Evolutionary conservation across 2,329 filamentous ascomycete genomes (phyloP).

Genomic region (Colletotrichum agaves): DNA sequence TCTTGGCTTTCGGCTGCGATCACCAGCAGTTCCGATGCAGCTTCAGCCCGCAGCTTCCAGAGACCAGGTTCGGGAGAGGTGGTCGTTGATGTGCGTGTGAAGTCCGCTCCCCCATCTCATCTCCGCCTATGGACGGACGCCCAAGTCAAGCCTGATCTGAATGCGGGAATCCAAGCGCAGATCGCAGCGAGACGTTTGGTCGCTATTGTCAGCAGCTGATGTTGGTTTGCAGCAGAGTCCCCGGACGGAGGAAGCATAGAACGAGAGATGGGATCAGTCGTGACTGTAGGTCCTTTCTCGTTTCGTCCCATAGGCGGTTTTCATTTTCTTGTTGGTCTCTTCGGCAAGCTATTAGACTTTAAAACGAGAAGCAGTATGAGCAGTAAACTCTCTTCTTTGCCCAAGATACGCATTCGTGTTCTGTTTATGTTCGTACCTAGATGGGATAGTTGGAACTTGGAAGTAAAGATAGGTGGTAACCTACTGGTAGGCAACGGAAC

Average conservation of each 20-base stretch:
- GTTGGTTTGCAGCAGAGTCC: not conserved
- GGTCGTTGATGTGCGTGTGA: not conserved
- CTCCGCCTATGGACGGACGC: not conserved
- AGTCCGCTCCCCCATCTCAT: not conserved
- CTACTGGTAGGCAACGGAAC: no score
- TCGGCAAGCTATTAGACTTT: no score
- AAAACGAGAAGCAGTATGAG: no score
- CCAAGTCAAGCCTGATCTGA: constrained; percentile 14
- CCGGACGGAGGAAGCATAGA: not conserved
- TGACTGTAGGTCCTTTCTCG: not conserved
- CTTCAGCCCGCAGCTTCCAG: not conserved
- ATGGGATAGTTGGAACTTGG: no score
- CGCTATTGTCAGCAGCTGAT: constrained; percentile 16
- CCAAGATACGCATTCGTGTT: no score
- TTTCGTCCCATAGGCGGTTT: no score
- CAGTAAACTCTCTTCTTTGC: no score
- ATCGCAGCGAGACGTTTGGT: constrained; percentile 13
- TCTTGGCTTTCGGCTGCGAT: not conserved
- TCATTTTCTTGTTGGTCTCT: no score
- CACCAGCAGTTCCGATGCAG: constrained; percentile 13
- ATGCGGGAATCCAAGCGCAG: constrained; percentile 11
- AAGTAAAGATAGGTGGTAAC: not conserved
- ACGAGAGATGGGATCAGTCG: not conserved
- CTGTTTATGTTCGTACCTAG: no score
- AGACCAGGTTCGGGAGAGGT: constrained; percentile 2